Percentiles rank a stretch among this genome's conserved stretches.
phyloP scores from a whole-genome alignment of 2,329 filamentous ascomycete genomes.

The Arthrobotrys entomopaga region DNA sequence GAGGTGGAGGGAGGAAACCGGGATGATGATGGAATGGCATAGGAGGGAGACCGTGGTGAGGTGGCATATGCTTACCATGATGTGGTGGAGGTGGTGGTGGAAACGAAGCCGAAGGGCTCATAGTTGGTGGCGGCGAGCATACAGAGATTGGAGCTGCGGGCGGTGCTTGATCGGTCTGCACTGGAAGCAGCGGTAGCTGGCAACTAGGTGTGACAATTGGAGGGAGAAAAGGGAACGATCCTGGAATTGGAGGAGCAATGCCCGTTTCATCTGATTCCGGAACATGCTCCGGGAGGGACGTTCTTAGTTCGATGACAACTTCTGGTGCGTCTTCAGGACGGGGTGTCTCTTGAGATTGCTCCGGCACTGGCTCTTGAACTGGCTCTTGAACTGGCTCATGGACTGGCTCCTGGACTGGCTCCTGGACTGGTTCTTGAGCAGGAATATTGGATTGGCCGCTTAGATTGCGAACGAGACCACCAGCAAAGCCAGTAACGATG shows the following conservation, averaged over 20 bases:
- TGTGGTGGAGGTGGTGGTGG: slow-evolving; percentile 52
- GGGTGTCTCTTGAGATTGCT: neutral
- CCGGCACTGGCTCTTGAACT: slow-evolving; percentile 18
- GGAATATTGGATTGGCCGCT: slow-evolving; percentile 33
- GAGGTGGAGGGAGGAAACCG: slow-evolving; percentile 10
- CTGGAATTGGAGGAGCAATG: slow-evolving; percentile 22
- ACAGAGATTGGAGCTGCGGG: too few relatives aligned
- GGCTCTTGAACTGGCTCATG: slow-evolving; percentile 41
- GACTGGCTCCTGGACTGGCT: slow-evolving; percentile 10
- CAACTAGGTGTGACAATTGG: slow-evolving; percentile 9
- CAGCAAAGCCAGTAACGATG: slow-evolving; percentile 44
- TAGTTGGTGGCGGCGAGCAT: slow-evolving; percentile 20
- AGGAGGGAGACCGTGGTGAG: slow-evolving; percentile 47
- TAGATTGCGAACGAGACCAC: slow-evolving; percentile 49
- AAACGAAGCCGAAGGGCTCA: slow-evolving; percentile 22
- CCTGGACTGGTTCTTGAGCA: neutral
- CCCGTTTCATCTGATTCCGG: neutral
- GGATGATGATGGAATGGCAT: slow-evolving; percentile 37
- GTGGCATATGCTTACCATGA: slow-evolving; percentile 51
- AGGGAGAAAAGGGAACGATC: slow-evolving; percentile 41
- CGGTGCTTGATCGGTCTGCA: slow-evolving; percentile 8
- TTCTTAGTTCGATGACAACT: slow-evolving; percentile 13
- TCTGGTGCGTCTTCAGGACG: slow-evolving; percentile 36
- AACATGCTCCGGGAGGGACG: neutral
- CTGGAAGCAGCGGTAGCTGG: slow-evolving; percentile 7